Percentiles rank a stretch among this genome's conserved stretches.
phyloP scores from a whole-genome alignment of 352 stramenopile genomes.

The Pythium myriotylum region DNA sequence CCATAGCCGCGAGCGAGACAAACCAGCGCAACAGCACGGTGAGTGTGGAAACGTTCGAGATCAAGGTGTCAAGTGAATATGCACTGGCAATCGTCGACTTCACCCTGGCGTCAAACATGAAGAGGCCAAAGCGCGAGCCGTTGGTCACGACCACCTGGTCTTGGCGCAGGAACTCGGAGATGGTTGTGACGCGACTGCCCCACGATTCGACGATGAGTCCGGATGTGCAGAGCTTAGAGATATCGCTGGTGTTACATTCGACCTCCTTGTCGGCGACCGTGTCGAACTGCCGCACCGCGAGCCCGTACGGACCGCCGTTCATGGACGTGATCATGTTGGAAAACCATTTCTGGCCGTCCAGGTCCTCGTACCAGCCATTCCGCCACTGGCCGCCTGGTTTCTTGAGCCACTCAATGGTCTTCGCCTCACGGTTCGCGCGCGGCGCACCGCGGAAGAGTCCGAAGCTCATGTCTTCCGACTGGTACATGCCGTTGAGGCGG shows the following conservation, averaged over 20 bases:
- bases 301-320: constrained; percentile 2
- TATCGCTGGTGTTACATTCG: background rate
- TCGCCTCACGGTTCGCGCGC: constrained; percentile 6
- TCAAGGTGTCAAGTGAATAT: constrained; percentile 4
- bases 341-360: constrained; percentile 14
- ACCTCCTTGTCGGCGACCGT: background rate
- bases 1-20: background rate
- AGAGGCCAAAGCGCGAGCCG: constrained; percentile 29
- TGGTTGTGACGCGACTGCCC: constrained; percentile 10
- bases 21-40: background rate
- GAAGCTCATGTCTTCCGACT: constrained; percentile 31
- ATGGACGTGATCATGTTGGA: constrained; percentile 24
- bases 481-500: constrained; percentile 23
- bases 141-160: constrained; percentile 24
- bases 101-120: constrained; percentile 24
- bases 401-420: constrained; percentile 24
- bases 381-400: constrained; percentile 23
- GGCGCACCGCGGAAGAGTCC: constrained; percentile 3
- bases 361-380: constrained; percentile 31
- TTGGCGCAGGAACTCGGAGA: background rate
- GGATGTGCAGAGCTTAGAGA: constrained; percentile 5
- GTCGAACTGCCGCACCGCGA: constrained; percentile 22
- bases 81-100: background rate
- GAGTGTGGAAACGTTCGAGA: background rate
- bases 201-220: constrained; percentile 4